These are phyloP conservation scores for Ophiocytium majus DNA, from an alignment of 352 stramenopile species.

Conservation along the genomic window DNA sequence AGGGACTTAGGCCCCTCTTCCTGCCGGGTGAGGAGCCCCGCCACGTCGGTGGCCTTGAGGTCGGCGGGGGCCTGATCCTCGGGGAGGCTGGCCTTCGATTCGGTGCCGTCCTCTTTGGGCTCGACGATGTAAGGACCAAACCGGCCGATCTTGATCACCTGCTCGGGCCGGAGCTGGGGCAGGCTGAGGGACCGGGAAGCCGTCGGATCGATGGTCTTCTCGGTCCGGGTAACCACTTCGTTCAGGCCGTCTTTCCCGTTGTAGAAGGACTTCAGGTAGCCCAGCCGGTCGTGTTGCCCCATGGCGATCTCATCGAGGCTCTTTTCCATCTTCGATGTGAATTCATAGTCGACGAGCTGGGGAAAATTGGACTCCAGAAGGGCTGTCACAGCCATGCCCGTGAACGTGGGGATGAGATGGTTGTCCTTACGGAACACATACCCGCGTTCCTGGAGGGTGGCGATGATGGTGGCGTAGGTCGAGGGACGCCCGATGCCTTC, in stretches of 20 bases:
- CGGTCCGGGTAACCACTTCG: constrained; percentile 38
- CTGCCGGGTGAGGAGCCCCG: too few species aligned
- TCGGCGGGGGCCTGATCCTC: too few species aligned
- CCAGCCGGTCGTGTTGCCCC: constrained; percentile 26
- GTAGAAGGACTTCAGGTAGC: constrained; percentile 21
- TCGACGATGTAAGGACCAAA: too few species aligned
- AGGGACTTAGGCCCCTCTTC: too few species aligned
- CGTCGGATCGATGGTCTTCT: not conserved
- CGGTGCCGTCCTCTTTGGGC: too few species aligned
- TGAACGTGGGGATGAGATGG: constrained; percentile 63
- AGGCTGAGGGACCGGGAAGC: too few species aligned
- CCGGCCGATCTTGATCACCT: too few species aligned
- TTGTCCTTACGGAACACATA: constrained; percentile 16
- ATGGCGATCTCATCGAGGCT: constrained; percentile 45
- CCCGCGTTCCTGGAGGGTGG: constrained; percentile 61
- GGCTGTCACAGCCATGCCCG: constrained; percentile 62
- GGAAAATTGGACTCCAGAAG: constrained; percentile 64
- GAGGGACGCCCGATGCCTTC: constrained; percentile 65
- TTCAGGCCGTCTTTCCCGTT: constrained; percentile 61
- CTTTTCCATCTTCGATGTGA: constrained; percentile 59
- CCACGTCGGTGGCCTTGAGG: too few species aligned
- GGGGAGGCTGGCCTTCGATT: too few species aligned
- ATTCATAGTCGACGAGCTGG: constrained; percentile 63
- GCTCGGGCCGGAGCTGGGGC: too few species aligned
- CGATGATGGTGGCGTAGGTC: constrained; percentile 65